A percentile compares a stretch with the other conserved stretches of the same genome.
phyloP scores from a whole-genome alignment of 345 rosid species.

The Rhizophora apiculata region DNA sequence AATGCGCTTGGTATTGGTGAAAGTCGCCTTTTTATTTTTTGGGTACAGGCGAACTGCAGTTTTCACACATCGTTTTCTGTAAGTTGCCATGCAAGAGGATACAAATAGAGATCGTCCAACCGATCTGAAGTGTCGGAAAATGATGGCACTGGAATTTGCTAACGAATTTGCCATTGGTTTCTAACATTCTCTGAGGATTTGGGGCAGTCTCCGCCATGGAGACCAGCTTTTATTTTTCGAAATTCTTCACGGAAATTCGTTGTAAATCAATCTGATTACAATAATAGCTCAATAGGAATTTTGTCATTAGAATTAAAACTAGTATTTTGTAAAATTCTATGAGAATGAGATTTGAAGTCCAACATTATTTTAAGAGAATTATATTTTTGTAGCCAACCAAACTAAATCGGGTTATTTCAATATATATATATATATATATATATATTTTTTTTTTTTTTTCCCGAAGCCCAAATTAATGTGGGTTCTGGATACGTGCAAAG shows the following conservation, averaged over 20 bases:
- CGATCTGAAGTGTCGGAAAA: constrained; percentile 6
- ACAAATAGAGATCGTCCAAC: not conserved
- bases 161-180: constrained; percentile 2
- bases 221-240: not conserved
- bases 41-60: no score
- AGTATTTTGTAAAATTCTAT: not conserved
- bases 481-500: not conserved
- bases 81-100: not conserved
- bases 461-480: not conserved
- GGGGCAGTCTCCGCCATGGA: not conserved
- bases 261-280: not conserved
- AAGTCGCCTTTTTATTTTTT: no score
- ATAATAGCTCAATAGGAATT: not conserved
- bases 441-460: no score
- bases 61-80: no score
- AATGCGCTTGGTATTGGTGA: no score
- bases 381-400: no score
- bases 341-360: not conserved
- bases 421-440: no score
- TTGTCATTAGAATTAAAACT: not conserved
- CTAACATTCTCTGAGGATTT: constrained; percentile 33
- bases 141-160: not conserved
- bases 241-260: constrained; percentile 28
- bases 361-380: no score
- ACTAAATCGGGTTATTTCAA: no score